Base-by-base conservation (phyloP, 345 rosid genomes). In the Rhodamnia rubescens region DNA sequence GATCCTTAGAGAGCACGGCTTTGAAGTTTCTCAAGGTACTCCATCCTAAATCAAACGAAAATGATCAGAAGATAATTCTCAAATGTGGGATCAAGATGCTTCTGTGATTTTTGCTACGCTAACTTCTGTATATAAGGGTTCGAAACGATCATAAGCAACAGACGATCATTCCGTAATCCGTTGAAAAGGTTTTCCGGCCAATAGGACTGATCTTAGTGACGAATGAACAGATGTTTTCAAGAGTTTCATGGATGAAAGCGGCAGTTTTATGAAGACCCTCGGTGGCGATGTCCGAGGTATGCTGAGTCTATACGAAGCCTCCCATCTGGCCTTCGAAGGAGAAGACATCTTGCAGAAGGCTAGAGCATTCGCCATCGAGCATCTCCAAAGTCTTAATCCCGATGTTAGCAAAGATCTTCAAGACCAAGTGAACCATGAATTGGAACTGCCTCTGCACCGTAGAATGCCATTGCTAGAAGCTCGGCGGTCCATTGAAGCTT, bases 1-100 rank as follows among this genome's bases (percentile, higher is more conserved):
- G 89, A 89, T 91, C 32, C 89, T 89, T 10, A 86, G 94, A 84
- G 93, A 87, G 83, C 92, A 89, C 51, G 94, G 93, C 5, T 89
- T 75, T 69, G 40, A 52, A 5, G 75, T 89, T 82, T 90, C 92
- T 50, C 90, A 87, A 90, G 95, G 95, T 90, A 87, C 44, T n/a
- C 13, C 7, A 13, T 54, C 5, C 10, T 29, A 22, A 7, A 51
- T 32, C 58, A 50, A 20, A 84, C n/a, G 16, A 40, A 18, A 69
- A 36, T 44, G 8, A 18, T 69, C 40, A 69, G 78, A 69, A 69
- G 47, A 18, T 69, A 36, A 32, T 32, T 36, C 78, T 69, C 47
- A 36, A 36, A 69, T 10, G 26, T 69, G 47, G 78, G 78, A 69
- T 32, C 13, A 18, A 36, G 78, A 69, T 69, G 26, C 78, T 36